Conservation (phyloP, 345 rosid species). For the Eucalyptus curtisii region DNA sequence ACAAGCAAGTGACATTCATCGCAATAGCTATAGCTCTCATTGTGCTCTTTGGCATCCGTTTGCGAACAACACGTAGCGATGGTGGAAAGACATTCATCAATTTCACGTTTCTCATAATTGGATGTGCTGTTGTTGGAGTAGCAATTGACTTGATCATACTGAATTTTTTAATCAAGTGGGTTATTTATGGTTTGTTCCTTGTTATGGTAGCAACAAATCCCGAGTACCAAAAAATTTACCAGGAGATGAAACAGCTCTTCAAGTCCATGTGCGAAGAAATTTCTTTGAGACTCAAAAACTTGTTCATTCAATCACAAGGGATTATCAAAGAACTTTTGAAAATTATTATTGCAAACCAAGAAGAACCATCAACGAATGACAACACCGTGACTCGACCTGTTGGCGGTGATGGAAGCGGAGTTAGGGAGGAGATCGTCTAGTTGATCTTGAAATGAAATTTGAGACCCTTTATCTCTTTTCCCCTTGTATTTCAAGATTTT, state of each 20-base stretch:
- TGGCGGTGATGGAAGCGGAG: rapidly evolving
- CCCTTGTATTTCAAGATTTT: neutral
- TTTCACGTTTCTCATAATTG: neutral
- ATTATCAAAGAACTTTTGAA: neutral
- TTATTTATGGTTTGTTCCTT: neutral
- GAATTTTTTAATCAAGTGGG: neutral
- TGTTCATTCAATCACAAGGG: neutral
- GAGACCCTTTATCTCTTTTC: neutral
- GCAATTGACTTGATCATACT: neutral
- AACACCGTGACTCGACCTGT: rapidly evolving
- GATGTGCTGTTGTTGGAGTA: neutral
- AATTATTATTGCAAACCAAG: neutral
- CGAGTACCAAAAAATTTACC: neutral
- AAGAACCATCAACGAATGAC: neutral
- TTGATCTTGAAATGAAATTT: neutral
- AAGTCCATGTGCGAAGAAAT: neutral
- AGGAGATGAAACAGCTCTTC: neutral
- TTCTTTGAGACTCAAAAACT: neutral
- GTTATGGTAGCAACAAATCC: neutral
- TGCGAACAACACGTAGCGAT: neutral
- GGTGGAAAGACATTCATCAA: neutral
- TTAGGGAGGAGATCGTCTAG: neutral
- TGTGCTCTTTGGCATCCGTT: neutral
- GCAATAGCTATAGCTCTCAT: neutral
- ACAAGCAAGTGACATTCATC: neutral